These are phyloP conservation scores for Penicillium bovifimosum DNA, from an alignment of 495 filamentous ascomycete genomes.

Conservation along the genomic window DNA sequence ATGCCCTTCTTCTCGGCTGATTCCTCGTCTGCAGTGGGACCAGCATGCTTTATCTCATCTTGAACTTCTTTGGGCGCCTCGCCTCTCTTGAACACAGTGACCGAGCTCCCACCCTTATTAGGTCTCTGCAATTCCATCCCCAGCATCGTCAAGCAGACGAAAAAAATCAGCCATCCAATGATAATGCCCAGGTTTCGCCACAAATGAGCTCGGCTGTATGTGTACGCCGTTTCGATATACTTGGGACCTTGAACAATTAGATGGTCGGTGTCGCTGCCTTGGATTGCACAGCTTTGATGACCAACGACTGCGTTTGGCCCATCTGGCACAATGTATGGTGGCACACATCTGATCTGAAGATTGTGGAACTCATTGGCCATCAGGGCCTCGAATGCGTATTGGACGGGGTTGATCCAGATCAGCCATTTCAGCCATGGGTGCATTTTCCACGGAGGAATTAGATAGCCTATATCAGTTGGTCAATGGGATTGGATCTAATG, in stretches of 20 bases:
- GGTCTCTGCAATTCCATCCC: slow-evolving; percentile 66
- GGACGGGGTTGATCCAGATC: slow-evolving; percentile 67
- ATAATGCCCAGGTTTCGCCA: slow-evolving; percentile 62
- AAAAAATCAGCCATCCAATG: slow-evolving; percentile 51
- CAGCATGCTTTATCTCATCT: slow-evolving; percentile 32
- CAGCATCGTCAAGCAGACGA: slow-evolving; percentile 51
- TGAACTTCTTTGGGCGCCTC: slow-evolving; percentile 51
- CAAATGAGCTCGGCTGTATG: slow-evolving; percentile 51
- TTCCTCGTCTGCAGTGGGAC: slow-evolving; percentile 45
- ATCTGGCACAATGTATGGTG: slow-evolving; percentile 55
- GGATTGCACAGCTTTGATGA: slow-evolving; percentile 57
- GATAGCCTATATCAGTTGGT: slow-evolving; percentile 48
- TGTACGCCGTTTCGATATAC: slow-evolving; percentile 50
- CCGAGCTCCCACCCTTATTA: slow-evolving; percentile 63
- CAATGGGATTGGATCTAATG: not conserved
- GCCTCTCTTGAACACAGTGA: slow-evolving; percentile 63
- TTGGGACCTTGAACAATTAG: slow-evolving; percentile 46
- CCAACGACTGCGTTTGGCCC: slow-evolving; percentile 50
- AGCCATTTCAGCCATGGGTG: slow-evolving; percentile 79
- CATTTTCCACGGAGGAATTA: slow-evolving; percentile 70
- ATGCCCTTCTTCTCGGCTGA: slow-evolving; percentile 25
- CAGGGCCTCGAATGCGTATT: slow-evolving; percentile 66
- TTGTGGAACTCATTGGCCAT: slow-evolving; percentile 57
- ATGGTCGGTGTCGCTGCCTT: slow-evolving; percentile 47
- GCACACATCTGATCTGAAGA: slow-evolving; percentile 43